Base-by-base conservation (phyloP, 2,329 filamentous ascomycete species). In the Huntiella savannae region DNA sequence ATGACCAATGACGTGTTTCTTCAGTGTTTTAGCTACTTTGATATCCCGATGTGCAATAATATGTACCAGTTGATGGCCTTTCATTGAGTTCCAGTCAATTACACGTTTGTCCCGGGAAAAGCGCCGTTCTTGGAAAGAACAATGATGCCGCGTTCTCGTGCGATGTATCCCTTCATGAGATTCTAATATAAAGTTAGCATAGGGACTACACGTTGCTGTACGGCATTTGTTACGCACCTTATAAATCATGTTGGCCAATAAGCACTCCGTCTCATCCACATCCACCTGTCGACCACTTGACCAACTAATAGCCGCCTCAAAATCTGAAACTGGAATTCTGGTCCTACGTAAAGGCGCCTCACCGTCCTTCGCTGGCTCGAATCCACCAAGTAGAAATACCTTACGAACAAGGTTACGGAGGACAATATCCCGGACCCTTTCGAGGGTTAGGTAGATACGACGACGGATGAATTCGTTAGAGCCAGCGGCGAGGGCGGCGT, bases 111-210 rank as follows among this genome's bases (percentile, higher is more conserved):
- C 17, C 87, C 87, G 0, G 92, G 91, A 57, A 98, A 98, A 2
- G 91, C 88, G 36, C 83, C 85, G 49, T 74, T 82, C 62, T 95
- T 96, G 61, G 85, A 95, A 48, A 98, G 65, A 15, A 98, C 91
- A 22, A 98, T 82, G 54, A 87, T 87, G 33, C 81, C 82, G 54
- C 82, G 77, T 54, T 94, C 87, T 46, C 88, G 80, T 32, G 88
- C 80, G 54, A 98, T 98, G 62, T 98, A 98, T 36, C 92, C 91
- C 63, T 96, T 98, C 83, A 98, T 94, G 17, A 91, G 69, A 49
- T 82, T 82, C 85, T 94, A 50, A 28, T 12, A 28, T 3, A 33
- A 12, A 5, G 10, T 32, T 38, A 40, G 38, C 39, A 46, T 13
- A 40, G 32, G n/a, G 8, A 22, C 19, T 35, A 34, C 32, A 35